phyloP scores from a whole-genome alignment of 768 basidiomycete genomes.

The Lyophyllum shimeji region DNA sequence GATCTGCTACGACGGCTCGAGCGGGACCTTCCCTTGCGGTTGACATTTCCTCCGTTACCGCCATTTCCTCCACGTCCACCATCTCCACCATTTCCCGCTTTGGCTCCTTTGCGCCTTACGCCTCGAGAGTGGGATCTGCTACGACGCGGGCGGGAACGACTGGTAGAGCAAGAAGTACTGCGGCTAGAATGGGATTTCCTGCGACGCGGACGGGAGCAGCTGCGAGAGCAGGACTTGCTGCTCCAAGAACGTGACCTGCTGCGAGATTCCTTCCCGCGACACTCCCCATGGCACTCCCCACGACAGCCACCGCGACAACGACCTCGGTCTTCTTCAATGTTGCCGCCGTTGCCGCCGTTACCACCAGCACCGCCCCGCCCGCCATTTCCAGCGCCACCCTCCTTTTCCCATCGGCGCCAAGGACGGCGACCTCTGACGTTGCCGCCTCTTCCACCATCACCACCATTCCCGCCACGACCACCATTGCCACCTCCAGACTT shows the following conservation, averaged over 20 bases:
- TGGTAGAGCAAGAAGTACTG: neutral
- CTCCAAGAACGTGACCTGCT: neutral
- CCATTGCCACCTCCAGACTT: neutral
- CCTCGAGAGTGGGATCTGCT: neutral
- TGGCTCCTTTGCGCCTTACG: neutral
- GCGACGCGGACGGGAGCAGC: neutral
- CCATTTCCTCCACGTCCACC: neutral
- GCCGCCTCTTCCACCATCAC: neutral
- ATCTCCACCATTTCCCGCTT: neutral
- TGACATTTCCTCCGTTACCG: neutral
- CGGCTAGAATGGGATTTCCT: neutral
- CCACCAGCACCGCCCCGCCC: slow-evolving; percentile 1
- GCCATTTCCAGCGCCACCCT: slow-evolving; percentile 1
- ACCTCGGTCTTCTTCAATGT: neutral
- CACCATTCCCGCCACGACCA: neutral
- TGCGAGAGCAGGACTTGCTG: neutral
- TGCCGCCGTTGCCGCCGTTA: slow-evolving; percentile 4
- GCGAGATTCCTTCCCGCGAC: neutral
- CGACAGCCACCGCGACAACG: neutral
- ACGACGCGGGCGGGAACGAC: neutral
- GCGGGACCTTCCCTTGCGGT: neutral
- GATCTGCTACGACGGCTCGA: neutral
- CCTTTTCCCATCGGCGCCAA: neutral
- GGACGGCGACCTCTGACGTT: neutral
- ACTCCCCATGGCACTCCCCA: neutral